Conservation (phyloP, 2,329 filamentous ascomycete species). For the Penicillium digitatum region DNA sequence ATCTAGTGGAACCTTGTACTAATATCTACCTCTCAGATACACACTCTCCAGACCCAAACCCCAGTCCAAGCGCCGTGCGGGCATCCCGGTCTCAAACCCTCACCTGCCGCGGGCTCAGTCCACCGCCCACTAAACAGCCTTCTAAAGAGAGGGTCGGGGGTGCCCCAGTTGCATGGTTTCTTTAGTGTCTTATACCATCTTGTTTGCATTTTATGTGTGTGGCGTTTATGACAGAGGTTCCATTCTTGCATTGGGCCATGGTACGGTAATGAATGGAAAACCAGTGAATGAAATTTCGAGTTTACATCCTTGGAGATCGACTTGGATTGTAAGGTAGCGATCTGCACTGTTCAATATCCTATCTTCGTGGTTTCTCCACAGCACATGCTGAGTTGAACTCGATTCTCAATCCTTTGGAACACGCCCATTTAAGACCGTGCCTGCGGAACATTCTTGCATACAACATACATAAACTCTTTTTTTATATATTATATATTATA, state of each 20-base stretch:
- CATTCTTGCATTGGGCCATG: constrained; percentile 10
- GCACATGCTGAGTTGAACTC: not conserved
- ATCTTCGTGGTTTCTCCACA: not conserved
- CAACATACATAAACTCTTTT: not conserved
- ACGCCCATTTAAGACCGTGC: too few relatives aligned
- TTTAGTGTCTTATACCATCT: constrained; percentile 25
- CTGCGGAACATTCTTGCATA: not conserved
- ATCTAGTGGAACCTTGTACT: not conserved
- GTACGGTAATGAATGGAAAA: constrained; percentile 20
- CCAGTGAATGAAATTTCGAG: constrained; percentile 1
- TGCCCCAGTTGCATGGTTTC: constrained; percentile 5
- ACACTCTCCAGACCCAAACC: constrained; percentile 40
- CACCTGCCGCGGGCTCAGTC: constrained; percentile 21
- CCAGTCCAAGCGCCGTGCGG: constrained; percentile 39
- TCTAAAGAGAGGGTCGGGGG: not conserved
- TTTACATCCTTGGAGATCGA: not conserved
- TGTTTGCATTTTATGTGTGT: constrained; percentile 21
- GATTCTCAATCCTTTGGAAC: not conserved
- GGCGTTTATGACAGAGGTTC: constrained; percentile 13
- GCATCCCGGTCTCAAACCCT: constrained; percentile 34
- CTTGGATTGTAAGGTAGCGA: not conserved
- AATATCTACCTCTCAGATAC: constrained; percentile 28
- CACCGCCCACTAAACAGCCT: constrained; percentile 10
- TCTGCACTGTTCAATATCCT: not conserved
- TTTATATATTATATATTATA: not conserved